A percentile compares a stretch with the other conserved stretches of the same genome.
Evolutionary conservation across 306 rosid species (phyloP).

Genomic region (Acacia acuminata): DNA sequence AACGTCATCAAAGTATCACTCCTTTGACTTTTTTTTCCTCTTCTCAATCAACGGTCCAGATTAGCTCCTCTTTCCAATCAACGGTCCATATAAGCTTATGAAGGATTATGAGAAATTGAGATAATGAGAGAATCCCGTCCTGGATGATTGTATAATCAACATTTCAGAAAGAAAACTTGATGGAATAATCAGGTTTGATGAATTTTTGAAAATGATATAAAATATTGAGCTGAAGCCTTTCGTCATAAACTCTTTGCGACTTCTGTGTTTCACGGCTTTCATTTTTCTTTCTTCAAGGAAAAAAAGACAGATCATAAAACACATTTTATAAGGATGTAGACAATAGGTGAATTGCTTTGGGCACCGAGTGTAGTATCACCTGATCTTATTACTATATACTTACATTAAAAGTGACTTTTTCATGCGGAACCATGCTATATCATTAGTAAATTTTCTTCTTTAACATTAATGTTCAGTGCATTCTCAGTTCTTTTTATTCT

Average conservation of each 20-base stretch:
- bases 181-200: constrained; percentile 1
- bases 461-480: constrained; percentile 15
- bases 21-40: no score
- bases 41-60: no score
- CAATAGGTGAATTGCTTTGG: constrained; percentile 21
- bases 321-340: constrained; percentile 2
- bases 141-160: not conserved
- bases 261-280: constrained; percentile 1
- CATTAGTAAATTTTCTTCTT: not conserved
- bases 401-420: constrained; percentile 11
- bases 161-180: constrained; percentile 2
- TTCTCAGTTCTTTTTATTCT: constrained; percentile 31
- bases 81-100: no score
- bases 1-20: no score
- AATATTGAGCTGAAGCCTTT: not conserved
- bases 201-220: constrained; percentile 18
- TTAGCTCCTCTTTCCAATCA: no score
- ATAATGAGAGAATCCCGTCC: no score
- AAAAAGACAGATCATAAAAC: not conserved
- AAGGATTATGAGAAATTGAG: no score
- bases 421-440: not conserved
- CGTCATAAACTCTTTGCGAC: constrained; percentile 13
- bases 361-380: constrained; percentile 10
- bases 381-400: constrained; percentile 13
- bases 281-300: not conserved